phyloP scores from a whole-genome alignment of 768 basidiomycete species.

The Rhizopogon vinicolor region DNA sequence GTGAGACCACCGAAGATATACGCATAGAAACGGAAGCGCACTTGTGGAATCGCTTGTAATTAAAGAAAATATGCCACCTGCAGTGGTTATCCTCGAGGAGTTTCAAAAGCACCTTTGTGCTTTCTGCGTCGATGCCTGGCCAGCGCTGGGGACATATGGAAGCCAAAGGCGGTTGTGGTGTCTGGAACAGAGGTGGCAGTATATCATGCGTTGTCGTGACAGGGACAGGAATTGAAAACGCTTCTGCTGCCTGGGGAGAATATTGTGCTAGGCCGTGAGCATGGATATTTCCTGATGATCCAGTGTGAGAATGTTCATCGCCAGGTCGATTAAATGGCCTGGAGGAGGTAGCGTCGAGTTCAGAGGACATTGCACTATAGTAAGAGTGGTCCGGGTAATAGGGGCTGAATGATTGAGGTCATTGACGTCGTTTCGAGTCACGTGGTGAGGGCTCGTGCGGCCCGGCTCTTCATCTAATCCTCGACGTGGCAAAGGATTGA shows the following conservation, averaged over 20 bases:
- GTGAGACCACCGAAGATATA: background rate
- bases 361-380: constrained; percentile 11
- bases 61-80: constrained; percentile 31
- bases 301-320: constrained; percentile 14
- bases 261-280: constrained; percentile 19
- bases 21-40: constrained; percentile 7
- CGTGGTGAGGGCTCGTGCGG: too few species aligned
- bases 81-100: constrained; percentile 24
- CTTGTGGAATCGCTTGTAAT: constrained; percentile 32
- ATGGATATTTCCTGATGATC: constrained; percentile 6
- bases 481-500: too few species aligned
- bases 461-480: too few species aligned
- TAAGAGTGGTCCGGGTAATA: background rate
- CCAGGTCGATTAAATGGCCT: constrained; percentile 15
- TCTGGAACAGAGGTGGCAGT: constrained; percentile 1
- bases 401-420: background rate
- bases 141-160: constrained; percentile 15
- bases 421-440: background rate
- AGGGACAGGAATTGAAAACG: constrained; percentile 7
- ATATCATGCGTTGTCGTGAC: background rate
- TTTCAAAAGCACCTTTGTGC: constrained; percentile 11
- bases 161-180: constrained; percentile 7
- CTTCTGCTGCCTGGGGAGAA: constrained; percentile 17
- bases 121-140: constrained; percentile 27
- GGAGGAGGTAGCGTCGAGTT: constrained; percentile 6